A percentile compares a stretch with the other conserved stretches of the same genome.
Evolutionary conservation across 495 filamentous ascomycete genomes (phyloP).

Genomic region (Daldinia decipiens): DNA sequence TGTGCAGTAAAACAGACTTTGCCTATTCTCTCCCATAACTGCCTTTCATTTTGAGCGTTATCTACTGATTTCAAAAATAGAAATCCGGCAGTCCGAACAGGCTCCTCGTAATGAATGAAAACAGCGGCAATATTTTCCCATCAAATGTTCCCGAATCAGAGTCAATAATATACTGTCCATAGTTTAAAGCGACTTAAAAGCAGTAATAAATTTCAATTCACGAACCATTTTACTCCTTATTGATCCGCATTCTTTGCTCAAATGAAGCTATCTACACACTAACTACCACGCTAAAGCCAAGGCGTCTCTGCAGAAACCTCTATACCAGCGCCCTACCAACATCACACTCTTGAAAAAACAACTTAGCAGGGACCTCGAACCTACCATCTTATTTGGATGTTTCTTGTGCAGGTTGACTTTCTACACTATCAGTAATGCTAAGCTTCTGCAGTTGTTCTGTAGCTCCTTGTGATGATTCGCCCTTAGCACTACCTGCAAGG

Average conservation of each 20-base stretch:
- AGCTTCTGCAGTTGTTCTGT: conserved; percentile 40
- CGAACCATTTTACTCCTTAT: neutral
- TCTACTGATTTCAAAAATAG: no score
- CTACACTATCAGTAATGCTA: conserved; percentile 18
- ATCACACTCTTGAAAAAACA: conserved; percentile 14
- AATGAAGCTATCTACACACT: conserved; percentile 3
- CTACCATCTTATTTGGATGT: conserved; percentile 10
- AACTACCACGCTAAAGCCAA: conserved; percentile 22
- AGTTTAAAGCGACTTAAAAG: neutral
- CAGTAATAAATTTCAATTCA: neutral
- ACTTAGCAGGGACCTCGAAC: neutral
- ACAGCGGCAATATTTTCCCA: no score
- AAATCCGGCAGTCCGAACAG: no score
- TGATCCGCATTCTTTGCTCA: neutral
- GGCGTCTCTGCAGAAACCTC: conserved; percentile 38
- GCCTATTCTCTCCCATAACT: no score
- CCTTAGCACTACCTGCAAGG: conserved; percentile 42
- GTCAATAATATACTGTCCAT: neutral
- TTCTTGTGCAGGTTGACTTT: neutral
- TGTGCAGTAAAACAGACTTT: no score
- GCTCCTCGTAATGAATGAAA: no score
- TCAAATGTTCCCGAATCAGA: no score
- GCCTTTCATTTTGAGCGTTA: no score
- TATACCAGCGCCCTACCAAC: conserved; percentile 42
- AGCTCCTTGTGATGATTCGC: conserved; percentile 45